A percentile compares a stretch with the other conserved stretches of the same genome.
Conservation (phyloP, 2,329 filamentous ascomycete genomes). For the Hypoxylon sp. region DNA sequence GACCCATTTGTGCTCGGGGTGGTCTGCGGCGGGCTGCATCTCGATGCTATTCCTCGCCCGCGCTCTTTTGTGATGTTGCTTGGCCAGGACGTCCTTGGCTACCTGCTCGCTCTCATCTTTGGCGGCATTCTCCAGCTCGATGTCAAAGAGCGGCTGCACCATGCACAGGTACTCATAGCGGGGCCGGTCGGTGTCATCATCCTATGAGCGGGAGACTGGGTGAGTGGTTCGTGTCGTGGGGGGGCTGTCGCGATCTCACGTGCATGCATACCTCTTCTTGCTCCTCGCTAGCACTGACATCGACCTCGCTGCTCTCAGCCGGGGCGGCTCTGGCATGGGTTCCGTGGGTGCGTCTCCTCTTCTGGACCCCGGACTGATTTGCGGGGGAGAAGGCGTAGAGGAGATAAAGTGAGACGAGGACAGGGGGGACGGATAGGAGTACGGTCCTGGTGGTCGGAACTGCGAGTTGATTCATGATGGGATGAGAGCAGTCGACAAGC, state of each 20-base stretch:
- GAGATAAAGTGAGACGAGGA: conserved; percentile 26
- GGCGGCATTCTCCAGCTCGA: conserved; percentile 34
- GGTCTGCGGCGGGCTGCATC: conserved; percentile 24
- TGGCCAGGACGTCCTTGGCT: conserved; percentile 33
- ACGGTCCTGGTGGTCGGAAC: conserved; percentile 22
- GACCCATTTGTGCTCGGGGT: conserved; percentile 31
- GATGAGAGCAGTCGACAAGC: background rate
- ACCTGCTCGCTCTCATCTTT: conserved; percentile 34
- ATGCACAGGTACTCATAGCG: conserved; percentile 35
- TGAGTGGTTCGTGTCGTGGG: conserved; percentile 4
- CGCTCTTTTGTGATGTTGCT: conserved; percentile 24
- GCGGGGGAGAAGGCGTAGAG: conserved; percentile 25
- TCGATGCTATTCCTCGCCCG: conserved; percentile 20
- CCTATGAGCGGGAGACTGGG: conserved; percentile 1
- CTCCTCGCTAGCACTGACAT: conserved; percentile 17
- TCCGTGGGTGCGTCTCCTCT: conserved; percentile 13
- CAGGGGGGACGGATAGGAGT: conserved; percentile 26
- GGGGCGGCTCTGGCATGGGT: conserved; percentile 13
- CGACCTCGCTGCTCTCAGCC: conserved; percentile 7
- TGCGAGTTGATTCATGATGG: background rate
- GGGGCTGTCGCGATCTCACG: background rate
- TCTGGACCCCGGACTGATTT: background rate
- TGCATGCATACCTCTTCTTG: conserved; percentile 25
- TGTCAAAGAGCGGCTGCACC: conserved; percentile 36
- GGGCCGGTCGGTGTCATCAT: conserved; percentile 15